phyloP scores from a whole-genome alignment of 768 basidiomycete genomes.

The Xerocomellus dryophilus region DNA sequence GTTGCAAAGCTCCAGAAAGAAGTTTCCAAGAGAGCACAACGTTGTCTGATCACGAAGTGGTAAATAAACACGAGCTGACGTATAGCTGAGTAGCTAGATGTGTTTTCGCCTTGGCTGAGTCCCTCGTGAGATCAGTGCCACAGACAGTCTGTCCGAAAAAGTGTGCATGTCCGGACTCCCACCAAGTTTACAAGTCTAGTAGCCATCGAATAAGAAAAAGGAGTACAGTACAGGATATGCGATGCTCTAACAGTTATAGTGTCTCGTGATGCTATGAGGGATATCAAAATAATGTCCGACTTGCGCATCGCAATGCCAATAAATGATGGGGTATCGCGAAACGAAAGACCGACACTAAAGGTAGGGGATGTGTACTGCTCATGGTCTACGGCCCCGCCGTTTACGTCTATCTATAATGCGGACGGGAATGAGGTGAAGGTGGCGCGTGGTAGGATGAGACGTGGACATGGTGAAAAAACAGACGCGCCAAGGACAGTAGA shows the following conservation, averaged over 20 bases:
- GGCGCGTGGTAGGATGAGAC: slow-evolving; percentile 19
- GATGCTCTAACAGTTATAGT: slow-evolving; percentile 64
- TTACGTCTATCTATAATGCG: slow-evolving; percentile 42
- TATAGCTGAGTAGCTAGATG: slow-evolving; percentile 16
- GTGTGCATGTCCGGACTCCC: not conserved
- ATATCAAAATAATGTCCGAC: slow-evolving; percentile 45
- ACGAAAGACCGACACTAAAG: slow-evolving; percentile 44
- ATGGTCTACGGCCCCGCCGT: slow-evolving; percentile 42
- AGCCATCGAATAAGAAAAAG: slow-evolving; percentile 28
- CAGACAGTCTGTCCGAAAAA: not conserved
- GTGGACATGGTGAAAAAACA: slow-evolving; percentile 13
- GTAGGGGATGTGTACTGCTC: slow-evolving; percentile 45
- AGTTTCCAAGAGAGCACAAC: slow-evolving; percentile 9
- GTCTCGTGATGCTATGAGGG: slow-evolving; percentile 53
- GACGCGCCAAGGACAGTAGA: slow-evolving; percentile 34
- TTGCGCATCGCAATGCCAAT: slow-evolving; percentile 46
- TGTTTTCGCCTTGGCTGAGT: not conserved
- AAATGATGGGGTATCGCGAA: slow-evolving; percentile 50
- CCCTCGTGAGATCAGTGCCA: slow-evolving; percentile 22
- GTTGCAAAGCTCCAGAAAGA: slow-evolving; percentile 11
- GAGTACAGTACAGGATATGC: slow-evolving; percentile 49
- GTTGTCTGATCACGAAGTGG: slow-evolving; percentile 18
- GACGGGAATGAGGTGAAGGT: slow-evolving; percentile 28
- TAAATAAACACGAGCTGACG: slow-evolving; percentile 30
- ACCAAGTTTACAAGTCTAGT: slow-evolving; percentile 12